phyloP scores from a whole-genome alignment of 306 rosid species.

The Boehmeria nivea region DNA sequence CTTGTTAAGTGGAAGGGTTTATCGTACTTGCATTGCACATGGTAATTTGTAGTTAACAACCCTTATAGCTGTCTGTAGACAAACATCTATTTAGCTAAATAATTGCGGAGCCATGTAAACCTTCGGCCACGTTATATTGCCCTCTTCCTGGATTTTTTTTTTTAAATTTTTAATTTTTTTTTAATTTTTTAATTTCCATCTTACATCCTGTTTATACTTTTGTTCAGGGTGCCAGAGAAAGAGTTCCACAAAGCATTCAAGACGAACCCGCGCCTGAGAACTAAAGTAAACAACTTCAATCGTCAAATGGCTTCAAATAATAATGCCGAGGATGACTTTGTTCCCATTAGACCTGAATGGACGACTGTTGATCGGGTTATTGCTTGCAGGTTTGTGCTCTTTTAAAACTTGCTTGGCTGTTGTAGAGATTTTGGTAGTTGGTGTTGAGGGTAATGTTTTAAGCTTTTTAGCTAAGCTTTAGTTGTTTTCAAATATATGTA shows the following conservation, averaged over 20 bases:
- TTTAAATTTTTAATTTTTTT: conserved; percentile 12
- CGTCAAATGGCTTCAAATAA: conserved; percentile 66
- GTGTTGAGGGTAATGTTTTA: too few species aligned
- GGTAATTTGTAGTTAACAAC: conserved; percentile 45
- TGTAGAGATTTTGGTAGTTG: not conserved
- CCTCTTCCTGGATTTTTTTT: not conserved
- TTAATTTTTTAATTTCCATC: conserved; percentile 20
- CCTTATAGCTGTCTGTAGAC: not conserved
- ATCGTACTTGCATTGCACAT: conserved; percentile 84
- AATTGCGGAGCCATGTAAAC: not conserved
- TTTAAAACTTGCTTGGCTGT: conserved; percentile 17
- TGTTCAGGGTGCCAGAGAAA: conserved; percentile 85
- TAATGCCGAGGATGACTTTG: conserved; percentile 83
- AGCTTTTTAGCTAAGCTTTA: too few species aligned
- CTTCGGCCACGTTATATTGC: not conserved
- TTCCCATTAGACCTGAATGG: conserved; percentile 97
- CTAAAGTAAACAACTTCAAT: conserved; percentile 76
- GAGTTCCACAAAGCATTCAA: conserved; percentile 92
- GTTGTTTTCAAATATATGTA: not conserved
- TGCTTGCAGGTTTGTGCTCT: conserved; percentile 73
- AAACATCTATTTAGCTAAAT: not conserved
- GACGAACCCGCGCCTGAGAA: conserved; percentile 74
- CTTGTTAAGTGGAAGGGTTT: conserved; percentile 97
- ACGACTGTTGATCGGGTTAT: conserved; percentile 89
- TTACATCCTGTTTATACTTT: conserved; percentile 17